phyloP scores from a whole-genome alignment of 2,329 filamentous ascomycete genomes.

The Aureobasidium sp. region DNA sequence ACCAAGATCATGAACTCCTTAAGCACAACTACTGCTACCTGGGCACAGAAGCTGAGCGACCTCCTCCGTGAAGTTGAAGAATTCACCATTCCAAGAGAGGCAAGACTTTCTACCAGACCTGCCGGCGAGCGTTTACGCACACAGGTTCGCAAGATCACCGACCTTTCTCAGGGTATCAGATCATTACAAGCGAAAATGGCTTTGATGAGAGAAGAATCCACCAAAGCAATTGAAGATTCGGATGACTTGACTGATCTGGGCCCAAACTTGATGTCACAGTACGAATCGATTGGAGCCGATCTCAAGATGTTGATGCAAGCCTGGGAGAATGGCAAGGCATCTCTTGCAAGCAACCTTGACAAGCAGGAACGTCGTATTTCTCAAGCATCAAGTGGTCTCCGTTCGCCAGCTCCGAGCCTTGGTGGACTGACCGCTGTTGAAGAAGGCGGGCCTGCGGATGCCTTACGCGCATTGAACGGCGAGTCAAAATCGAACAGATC shows the following conservation, averaged over 20 bases:
- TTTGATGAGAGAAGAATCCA: slow-evolving; percentile 82
- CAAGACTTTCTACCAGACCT: slow-evolving; percentile 44
- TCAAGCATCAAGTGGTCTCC: slow-evolving; percentile 43
- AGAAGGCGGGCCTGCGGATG: slow-evolving; percentile 53
- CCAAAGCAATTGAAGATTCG: slow-evolving; percentile 66
- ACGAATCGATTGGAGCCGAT: slow-evolving; percentile 88
- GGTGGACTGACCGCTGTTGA: slow-evolving; percentile 55
- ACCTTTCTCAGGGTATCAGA: slow-evolving; percentile 81
- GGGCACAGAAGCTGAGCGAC: slow-evolving; percentile 58
- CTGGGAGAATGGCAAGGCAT: slow-evolving; percentile 62
- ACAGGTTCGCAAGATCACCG: slow-evolving; percentile 81
- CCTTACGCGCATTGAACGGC: slow-evolving; percentile 71
- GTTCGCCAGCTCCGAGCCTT: slow-evolving; percentile 48
- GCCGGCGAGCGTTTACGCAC: slow-evolving; percentile 77
- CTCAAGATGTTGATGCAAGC: slow-evolving; percentile 53
- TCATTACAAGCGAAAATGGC: slow-evolving; percentile 93
- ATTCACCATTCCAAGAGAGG: slow-evolving; percentile 43
- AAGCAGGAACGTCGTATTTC: slow-evolving; percentile 60
- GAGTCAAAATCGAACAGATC: slow-evolving; percentile 45
- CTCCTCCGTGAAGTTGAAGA: slow-evolving; percentile 71
- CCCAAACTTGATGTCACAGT: slow-evolving; percentile 73
- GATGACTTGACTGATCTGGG: slow-evolving; percentile 57
- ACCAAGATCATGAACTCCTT: slow-evolving; percentile 66
- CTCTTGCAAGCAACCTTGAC: slow-evolving; percentile 73
- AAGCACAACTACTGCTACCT: slow-evolving; percentile 53